Conservation (phyloP, 106 monocot species). For the Ottelia alismoides region DNA sequence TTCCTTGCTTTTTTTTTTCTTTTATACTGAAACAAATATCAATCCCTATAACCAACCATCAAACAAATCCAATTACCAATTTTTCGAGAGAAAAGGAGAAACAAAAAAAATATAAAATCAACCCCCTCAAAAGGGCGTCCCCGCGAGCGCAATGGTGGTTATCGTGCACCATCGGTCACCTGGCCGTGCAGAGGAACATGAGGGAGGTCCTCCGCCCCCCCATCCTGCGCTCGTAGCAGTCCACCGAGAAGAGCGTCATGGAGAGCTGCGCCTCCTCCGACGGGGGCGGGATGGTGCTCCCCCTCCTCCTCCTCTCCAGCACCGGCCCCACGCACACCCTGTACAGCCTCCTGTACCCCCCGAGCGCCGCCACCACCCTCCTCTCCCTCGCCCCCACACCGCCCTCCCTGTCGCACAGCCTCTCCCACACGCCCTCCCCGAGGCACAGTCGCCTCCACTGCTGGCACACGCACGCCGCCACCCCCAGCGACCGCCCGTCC, state of each 20-base stretch:
- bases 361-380: slow-evolving; percentile 6
- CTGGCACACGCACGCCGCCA: slow-evolving; percentile 41
- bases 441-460: slow-evolving; percentile 22
- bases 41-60: no score
- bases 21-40: no score
- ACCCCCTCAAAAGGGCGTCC: no score
- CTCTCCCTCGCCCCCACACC: background rate
- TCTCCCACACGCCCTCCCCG: slow-evolving; percentile 39
- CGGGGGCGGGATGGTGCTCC: background rate
- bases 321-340: slow-evolving; percentile 8
- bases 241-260: slow-evolving; percentile 8
- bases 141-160: no score
- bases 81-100: no score
- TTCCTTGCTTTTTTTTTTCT: no score
- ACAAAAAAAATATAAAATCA: no score
- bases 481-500: slow-evolving; percentile 41
- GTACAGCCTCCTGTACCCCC: slow-evolving; percentile 2
- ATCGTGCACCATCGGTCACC: no score
- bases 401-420: slow-evolving; percentile 27
- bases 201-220: slow-evolving; percentile 6
- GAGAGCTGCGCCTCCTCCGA: slow-evolving; percentile 9
- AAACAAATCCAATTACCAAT: no score
- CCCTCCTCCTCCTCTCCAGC: background rate
- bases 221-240: slow-evolving; percentile 12
- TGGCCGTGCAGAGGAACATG: slow-evolving; percentile 13